Base-by-base conservation (phyloP, 176 grass and related monocot species). In the Olyra latifolia region DNA sequence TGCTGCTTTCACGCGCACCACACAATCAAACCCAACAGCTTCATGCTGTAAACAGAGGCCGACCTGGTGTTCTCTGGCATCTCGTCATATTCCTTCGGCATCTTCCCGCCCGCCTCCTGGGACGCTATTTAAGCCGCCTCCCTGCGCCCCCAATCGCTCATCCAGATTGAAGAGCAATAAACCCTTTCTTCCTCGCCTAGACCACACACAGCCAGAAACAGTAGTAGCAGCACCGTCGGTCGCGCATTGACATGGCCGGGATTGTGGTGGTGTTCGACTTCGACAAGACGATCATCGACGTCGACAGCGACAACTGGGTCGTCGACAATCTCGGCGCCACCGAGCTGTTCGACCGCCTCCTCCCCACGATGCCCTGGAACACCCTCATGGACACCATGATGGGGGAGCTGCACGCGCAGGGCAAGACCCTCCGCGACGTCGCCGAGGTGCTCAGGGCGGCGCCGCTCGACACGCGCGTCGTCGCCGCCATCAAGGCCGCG, bases 231-330 rank as follows among this genome's bases (percentile, higher is more conserved):
- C 50, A 20, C 6, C 50, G 19, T n/a, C 56, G 23, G 10, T 5
- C 12, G 5, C 39, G 10, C 16, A 13, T 47, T 59, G 30, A 14
- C 30, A 87, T 91, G 85, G 85, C 83, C 47, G 86, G 86, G n/a
- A 74, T 81, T 17, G 47, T 93, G 0, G 77, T 89, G 40, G 88
- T 93, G 64, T 91, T 97, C 82, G 94, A 97, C 87, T 97, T 93
- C 81, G 94, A 97, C 86, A 93, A 97, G 88, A 97, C 94, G 1
- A 97, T 97, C 86, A 91, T 97, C 59, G 91, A 89, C 85, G 88
- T 92, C 55, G 94, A 97, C 89, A 97, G 91, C 87, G 91, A 97
- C 85, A 91, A 89, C 83, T 93, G 91, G 91, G 91, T 97, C 0
- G 78, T 93, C 5, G 87, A 91, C 77, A 53, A 3, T 40, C 85